Evolutionary conservation across 495 filamentous ascomycete species (phyloP).

Genomic region (Symbiotaphrina buchneri): DNA sequence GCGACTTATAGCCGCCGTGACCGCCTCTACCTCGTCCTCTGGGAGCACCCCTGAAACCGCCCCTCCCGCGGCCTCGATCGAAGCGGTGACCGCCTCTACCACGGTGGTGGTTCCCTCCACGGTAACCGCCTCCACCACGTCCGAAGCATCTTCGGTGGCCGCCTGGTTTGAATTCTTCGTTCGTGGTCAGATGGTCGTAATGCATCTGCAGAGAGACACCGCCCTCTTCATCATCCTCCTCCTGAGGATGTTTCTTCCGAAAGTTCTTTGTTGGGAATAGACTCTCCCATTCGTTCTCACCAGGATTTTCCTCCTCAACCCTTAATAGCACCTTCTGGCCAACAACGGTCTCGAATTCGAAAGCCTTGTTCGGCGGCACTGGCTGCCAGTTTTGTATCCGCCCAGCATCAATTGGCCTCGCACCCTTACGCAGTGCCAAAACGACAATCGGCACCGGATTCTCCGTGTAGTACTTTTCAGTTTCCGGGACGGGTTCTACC

Average conservation of each 20-base stretch:
- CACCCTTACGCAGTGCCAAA: constrained; percentile 26
- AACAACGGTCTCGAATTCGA: constrained; percentile 57
- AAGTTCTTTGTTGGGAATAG: constrained; percentile 1
- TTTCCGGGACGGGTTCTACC: constrained; percentile 45
- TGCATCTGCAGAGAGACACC: background rate
- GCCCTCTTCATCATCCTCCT: background rate
- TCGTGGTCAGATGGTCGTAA: background rate
- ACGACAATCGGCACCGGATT: constrained; percentile 23
- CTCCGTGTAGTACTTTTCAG: constrained; percentile 45
- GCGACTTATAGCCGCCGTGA: constrained; percentile 3
- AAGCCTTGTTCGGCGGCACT: constrained; percentile 36
- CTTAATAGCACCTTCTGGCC: constrained; percentile 69
- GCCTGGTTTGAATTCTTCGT: background rate
- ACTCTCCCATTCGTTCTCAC: constrained; percentile 14
- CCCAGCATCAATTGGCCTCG: constrained; percentile 56
- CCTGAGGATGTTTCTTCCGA: constrained; percentile 4
- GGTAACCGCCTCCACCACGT: constrained; percentile 3
- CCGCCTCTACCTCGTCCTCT: constrained; percentile 1
- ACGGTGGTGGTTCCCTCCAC: constrained; percentile 1
- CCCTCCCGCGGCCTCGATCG: constrained; percentile 1
- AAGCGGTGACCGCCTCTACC: constrained; percentile 1
- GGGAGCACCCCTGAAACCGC: background rate
- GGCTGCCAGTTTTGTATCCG: constrained; percentile 75
- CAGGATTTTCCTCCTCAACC: constrained; percentile 43
- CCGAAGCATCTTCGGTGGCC: constrained; percentile 4